phyloP scores from a whole-genome alignment of 352 stramenopile species.

The Phytophthora tentaculata region DNA sequence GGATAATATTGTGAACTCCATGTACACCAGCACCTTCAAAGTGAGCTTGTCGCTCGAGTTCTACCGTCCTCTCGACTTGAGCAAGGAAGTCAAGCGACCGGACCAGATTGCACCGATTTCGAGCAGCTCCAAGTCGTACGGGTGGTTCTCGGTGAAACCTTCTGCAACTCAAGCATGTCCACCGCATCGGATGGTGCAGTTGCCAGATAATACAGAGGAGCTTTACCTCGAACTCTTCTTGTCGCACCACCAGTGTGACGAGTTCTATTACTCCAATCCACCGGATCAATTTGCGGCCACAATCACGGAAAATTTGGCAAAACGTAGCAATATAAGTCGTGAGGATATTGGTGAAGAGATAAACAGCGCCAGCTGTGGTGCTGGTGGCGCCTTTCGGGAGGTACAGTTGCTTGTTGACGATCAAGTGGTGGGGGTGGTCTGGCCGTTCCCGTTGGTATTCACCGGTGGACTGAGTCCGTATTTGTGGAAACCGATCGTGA shows the following conservation, averaged over 20 bases:
- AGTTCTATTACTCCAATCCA: constrained; percentile 80
- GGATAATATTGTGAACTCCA: constrained; percentile 68
- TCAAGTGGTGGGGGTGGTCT: constrained; percentile 66
- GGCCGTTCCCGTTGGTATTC: constrained; percentile 81
- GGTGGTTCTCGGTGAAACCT: constrained; percentile 73
- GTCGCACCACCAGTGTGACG: constrained; percentile 78
- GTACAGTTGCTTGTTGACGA: constrained; percentile 75
- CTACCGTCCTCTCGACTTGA: constrained; percentile 40
- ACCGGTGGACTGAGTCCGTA: constrained; percentile 80
- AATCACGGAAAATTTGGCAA: constrained; percentile 34
- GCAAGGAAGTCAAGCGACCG: constrained; percentile 30
- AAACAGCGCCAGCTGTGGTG: constrained; percentile 11
- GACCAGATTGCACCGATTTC: constrained; percentile 55
- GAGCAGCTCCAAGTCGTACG: constrained; percentile 55
- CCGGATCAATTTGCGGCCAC: constrained; percentile 29
- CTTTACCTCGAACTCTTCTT: constrained; percentile 75
- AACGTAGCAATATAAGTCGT: constrained; percentile 28
- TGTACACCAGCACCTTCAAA: constrained; percentile 73
- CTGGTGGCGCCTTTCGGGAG: constrained; percentile 64
- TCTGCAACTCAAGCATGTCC: constrained; percentile 28
- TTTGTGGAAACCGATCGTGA: constrained; percentile 77
- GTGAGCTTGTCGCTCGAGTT: constrained; percentile 66
- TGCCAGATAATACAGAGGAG: constrained; percentile 69
- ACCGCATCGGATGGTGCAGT: constrained; percentile 49
- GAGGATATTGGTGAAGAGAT: constrained; percentile 7